Evolutionary conservation across 371 early-diverging fungal species (phyloP), one percentile per base, ranked within the genome.

Genomic region (Mortierella sp.): DNA sequence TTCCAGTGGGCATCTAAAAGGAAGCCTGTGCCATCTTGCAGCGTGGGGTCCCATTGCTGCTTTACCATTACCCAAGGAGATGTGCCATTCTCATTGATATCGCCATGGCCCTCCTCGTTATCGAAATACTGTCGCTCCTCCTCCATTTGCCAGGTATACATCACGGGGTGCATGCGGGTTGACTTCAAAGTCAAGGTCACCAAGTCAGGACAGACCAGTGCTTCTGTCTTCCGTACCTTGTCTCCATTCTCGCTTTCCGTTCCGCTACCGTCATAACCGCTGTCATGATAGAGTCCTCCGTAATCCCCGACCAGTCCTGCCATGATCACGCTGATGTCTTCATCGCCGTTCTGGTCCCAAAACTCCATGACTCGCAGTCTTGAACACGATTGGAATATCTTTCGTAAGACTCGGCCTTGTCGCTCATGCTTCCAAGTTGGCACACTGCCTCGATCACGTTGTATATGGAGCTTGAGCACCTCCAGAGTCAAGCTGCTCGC

Each of bases 31-130:
- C 61, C 61, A 18, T 61, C 61, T 2, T 30, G 14, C 27, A 27
- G 18, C 2, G 13, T 19, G 10, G 30, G 16, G 18, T 53, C 16
- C 50, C 48, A 49, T 1, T 31, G 19, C 21, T 52, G 53, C 43
- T 42, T 27, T 10, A 53, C 53, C 61, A 61, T 53, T 2, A 28
- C 19, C 61, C 61, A 61, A 6, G 27, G 50, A 18, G 19, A 26
- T 16, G 14, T 39, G 5, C n/a, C 42, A 18, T 21, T 28, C n/a
- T 41, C 34, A 10, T 34, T 34, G 34, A 4, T 34, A 10, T 34
- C 10, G 34, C 27, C 53, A 34, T 30, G 16, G 8, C 49, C 42
- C 51, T 55, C 27, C 24, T 34, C 9, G 6, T 31, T 18, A 12
- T 39, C 8, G 45, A 10, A 43, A 16, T 24, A 57, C 31, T 46